Base-by-base conservation (phyloP, 2,329 filamentous ascomycete species). In the Fusarium torreyae region DNA sequence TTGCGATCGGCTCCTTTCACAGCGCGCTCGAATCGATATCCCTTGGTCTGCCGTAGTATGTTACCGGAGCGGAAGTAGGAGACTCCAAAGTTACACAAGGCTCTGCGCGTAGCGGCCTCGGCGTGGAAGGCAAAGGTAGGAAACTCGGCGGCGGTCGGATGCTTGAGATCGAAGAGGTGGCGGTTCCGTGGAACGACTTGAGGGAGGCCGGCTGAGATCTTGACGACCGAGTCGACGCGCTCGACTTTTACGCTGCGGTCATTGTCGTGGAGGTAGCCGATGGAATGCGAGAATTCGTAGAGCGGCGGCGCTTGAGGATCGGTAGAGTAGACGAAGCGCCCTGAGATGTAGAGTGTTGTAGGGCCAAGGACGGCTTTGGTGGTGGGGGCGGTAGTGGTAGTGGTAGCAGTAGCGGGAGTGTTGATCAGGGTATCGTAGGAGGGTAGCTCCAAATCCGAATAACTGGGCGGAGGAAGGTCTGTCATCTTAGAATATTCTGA, bases 241-340 rank as follows among this genome's bases (percentile, higher is more conserved):
- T 76, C 70, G 36, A 81, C 57, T 43, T 69, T 68, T 7, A 81
- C 75, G 40, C 54, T 75, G 17, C 74, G 74, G 52, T 79, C 75
- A 15, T 72, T 70, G 38, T 80, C 77, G 33, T 71, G 71, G 11
- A 81, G 70, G 42, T 76, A 78, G 33, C 68, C 75, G 14, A 80
- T 70, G 7, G 74, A 74, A 56, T 80, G 77, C 2, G 79, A 80
- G 57, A 80, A 75, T 40, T 81, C 79, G 63, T 80, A 81, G 14
- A 79, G 68, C 1, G 79, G 76, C 33, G 75, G 73, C 17, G 74
- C 70, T 20, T 72, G 56, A 5, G 73, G 63, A 18, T 77, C 71
- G 42, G 68, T 66, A 1, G 76, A 75, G 73, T 78, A 75, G 63
- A 81, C 71, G 72, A 80, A 77, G 54, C 77, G 77, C 38, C 75